Evolutionary conservation across 306 rosid species (phyloP).

Genomic region (Argentina anserina): DNA sequence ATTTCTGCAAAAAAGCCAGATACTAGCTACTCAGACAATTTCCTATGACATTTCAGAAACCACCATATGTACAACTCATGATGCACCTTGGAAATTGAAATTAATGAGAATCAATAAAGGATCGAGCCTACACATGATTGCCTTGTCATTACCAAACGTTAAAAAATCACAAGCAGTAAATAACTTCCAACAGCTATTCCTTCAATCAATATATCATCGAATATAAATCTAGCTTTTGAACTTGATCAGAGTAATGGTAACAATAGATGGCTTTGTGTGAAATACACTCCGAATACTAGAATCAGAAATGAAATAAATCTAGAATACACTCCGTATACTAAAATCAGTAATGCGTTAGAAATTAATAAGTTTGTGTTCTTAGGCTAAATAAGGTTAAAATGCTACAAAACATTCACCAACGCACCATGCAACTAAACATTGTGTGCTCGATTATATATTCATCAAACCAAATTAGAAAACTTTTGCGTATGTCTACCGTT

Average conservation of each 20-base stretch:
- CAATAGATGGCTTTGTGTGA: background rate
- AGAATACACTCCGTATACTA: no score
- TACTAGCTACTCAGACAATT: slow-evolving; percentile 33
- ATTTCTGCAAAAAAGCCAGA: slow-evolving; percentile 21
- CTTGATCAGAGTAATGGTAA: background rate
- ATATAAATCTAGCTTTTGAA: background rate
- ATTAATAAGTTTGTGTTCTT: background rate
- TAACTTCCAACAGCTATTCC: background rate
- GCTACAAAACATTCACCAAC: background rate
- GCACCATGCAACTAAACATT: background rate
- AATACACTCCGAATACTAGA: no score
- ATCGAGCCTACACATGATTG: slow-evolving; percentile 31
- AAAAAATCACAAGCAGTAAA: no score
- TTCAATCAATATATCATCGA: background rate
- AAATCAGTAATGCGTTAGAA: background rate
- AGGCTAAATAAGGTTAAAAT: background rate
- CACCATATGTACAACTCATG: slow-evolving; percentile 21
- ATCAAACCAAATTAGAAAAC: background rate
- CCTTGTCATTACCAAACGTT: slow-evolving; percentile 24
- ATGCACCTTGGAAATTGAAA: slow-evolving; percentile 44
- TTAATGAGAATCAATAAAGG: slow-evolving; percentile 29
- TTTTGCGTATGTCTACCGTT: background rate
- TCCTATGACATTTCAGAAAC: slow-evolving; percentile 28
- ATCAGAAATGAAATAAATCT: no score
- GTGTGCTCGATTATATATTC: background rate